Base-by-base conservation (phyloP, 148 eudicot species). In the Polygonum aviculare region DNA sequence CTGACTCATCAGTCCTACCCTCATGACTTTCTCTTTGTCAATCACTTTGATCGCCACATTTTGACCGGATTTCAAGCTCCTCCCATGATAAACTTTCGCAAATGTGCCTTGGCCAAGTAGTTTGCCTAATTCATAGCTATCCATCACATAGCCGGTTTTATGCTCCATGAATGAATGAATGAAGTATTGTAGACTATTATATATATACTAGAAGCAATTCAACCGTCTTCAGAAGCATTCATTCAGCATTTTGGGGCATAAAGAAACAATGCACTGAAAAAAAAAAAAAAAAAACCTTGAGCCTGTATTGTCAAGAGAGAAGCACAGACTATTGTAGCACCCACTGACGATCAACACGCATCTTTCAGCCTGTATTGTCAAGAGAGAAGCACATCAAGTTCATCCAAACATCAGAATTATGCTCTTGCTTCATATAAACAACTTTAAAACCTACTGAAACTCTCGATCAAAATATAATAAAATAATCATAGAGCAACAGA, bases 51-150 rank as follows among this genome's bases (percentile, higher is more conserved):
- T 88, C 40, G 97, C 97, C 50, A 90, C 97, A 38, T 90, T 81
- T 54, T 87, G 88, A 74, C 94, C 88, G 5, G 88, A 85, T 49
- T 16, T 22, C 31, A 92, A 35, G 80, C 83, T 84, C 73, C 97
- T 84, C 12, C 83, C 97, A 74, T 80, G 86, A 78, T 88, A 86
- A 77, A 92, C 97, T 78, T 83, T 90, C 6, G 90, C 97, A 79
- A 90, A 92, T 22, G 89, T 87, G 50, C 97, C 97, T 82, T 92
- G 97, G 10, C 97, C 97, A 0, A 92, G 81, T 67, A 87, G 60
- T 77, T 90, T 83, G 41, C 97, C 97, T 26, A 90, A 55, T 72
- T 92, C 94, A 54, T 92, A 92, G 72, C 74, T 88, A 78, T 87
- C 78, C 97, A 91, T 85, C 74, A 91, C 31, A 40, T 83, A 45